Conservation (phyloP, 2,329 filamentous ascomycete genomes). For the Ceratocystis cubensis region DNA sequence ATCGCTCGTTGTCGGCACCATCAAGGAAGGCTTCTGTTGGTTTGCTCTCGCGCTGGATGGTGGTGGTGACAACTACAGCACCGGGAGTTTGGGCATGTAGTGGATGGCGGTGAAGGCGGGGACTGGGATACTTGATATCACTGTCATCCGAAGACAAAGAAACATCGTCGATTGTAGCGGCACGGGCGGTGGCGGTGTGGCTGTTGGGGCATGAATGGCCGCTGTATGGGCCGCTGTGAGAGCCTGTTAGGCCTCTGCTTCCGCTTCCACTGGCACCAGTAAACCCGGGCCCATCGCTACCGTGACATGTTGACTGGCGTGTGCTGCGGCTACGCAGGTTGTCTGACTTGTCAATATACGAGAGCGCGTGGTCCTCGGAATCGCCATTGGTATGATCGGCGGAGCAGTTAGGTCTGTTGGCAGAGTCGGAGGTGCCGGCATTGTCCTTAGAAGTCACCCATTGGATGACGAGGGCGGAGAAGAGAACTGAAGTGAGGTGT, state of each 20-base stretch:
- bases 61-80: conserved; percentile 30
- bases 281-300: not conserved
- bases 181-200: conserved; percentile 14
- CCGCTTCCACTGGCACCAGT: not conserved
- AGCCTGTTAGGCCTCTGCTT: not conserved
- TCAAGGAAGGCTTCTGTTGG: conserved; percentile 22
- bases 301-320: not conserved
- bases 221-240: conserved; percentile 11
- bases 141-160: conserved; percentile 14
- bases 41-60: conserved; percentile 29
- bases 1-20: conserved; percentile 15
- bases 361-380: conserved; percentile 10
- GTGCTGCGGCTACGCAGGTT: not conserved
- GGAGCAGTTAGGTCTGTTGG: conserved; percentile 15
- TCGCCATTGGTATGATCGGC: conserved; percentile 15
- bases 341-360: conserved; percentile 9
- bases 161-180: conserved; percentile 12
- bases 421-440: conserved; percentile 27
- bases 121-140: conserved; percentile 10
- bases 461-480: conserved; percentile 48
- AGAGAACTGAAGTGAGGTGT: conserved; percentile 35
- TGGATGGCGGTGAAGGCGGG: not conserved
- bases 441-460: conserved; percentile 43
- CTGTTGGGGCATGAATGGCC: conserved; percentile 1
- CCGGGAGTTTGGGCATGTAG: conserved; percentile 9